Evolutionary conservation across 306 rosid species (phyloP).

Genomic region (Casuarina equisetifolia): DNA sequence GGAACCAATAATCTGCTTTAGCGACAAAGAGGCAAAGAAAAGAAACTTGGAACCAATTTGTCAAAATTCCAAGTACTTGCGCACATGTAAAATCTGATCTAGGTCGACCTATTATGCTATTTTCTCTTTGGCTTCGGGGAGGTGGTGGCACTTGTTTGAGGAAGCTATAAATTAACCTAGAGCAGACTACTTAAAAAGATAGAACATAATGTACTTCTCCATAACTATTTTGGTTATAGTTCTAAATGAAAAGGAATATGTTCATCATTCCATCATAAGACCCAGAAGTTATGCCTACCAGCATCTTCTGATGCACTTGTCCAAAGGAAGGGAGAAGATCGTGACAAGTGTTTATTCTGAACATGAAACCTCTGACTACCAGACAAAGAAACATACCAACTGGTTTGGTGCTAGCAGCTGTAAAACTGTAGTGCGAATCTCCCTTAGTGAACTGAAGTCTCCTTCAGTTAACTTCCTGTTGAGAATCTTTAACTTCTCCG

Average conservation of each 20-base stretch:
- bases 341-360: background rate
- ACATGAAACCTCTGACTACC: slow-evolving; percentile 18
- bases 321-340: background rate
- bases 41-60: background rate
- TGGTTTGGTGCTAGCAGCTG: slow-evolving; percentile 71
- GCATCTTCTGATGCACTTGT: background rate
- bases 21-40: background rate
- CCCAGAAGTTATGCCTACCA: background rate
- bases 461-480: slow-evolving; percentile 64
- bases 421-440: slow-evolving; percentile 81
- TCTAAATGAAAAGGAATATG: slow-evolving; percentile 20
- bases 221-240: slow-evolving; percentile 3
- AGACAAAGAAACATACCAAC: slow-evolving; percentile 55
- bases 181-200: slow-evolving; percentile 12
- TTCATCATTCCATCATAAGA: background rate
- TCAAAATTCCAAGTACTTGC: background rate
- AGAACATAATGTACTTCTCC: background rate
- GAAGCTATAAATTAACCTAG: slow-evolving; percentile 3
- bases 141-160: background rate
- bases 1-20: background rate
- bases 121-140: background rate
- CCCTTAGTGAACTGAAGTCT: slow-evolving; percentile 64
- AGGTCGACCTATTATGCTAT: background rate
- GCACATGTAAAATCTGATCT: background rate
- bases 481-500: slow-evolving; percentile 55